Conservation (phyloP, 805 yeast species). For the Starmerella asiatica region DNA sequence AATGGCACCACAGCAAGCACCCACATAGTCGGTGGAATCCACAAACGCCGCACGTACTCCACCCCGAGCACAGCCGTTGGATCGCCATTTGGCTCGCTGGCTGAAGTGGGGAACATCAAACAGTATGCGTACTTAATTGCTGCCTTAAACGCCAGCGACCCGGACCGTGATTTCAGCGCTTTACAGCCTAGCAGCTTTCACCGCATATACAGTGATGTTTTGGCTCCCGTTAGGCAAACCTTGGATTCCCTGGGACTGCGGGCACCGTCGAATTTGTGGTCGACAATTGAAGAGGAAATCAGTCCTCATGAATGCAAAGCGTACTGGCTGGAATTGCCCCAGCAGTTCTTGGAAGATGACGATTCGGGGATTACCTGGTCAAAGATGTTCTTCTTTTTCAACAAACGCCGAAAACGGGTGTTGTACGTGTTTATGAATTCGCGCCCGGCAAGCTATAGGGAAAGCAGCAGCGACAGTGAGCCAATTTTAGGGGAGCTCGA, state of each 20-base stretch:
- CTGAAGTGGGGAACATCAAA: conserved; percentile 71
- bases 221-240: conserved; percentile 49
- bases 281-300: conserved; percentile 69
- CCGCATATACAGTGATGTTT: conserved; percentile 29
- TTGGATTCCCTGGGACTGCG: conserved; percentile 43
- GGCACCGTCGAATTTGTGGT: conserved; percentile 69
- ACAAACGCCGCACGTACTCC: conserved; percentile 20
- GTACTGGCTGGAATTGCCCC: conserved; percentile 32
- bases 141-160: conserved; percentile 79
- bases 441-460: conserved; percentile 24
- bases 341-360: conserved; percentile 50
- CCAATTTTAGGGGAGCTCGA: conserved; percentile 30
- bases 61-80: conserved; percentile 18
- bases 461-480: conserved; percentile 15
- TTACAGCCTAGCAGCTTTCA: conserved; percentile 67
- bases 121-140: conserved; percentile 85
- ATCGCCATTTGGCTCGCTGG: conserved; percentile 83
- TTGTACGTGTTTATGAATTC: conserved; percentile 61
- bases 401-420: conserved; percentile 82
- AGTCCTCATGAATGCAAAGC: conserved; percentile 42
- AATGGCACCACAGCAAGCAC: background rate
- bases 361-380: conserved; percentile 54
- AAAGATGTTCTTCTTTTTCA: conserved; percentile 80
- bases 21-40: conserved; percentile 2
- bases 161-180: conserved; percentile 87